These are phyloP conservation scores for Warburgia ugandensis DNA, from an alignment of 164 flowering plant genomes.

Conservation along the genomic window DNA sequence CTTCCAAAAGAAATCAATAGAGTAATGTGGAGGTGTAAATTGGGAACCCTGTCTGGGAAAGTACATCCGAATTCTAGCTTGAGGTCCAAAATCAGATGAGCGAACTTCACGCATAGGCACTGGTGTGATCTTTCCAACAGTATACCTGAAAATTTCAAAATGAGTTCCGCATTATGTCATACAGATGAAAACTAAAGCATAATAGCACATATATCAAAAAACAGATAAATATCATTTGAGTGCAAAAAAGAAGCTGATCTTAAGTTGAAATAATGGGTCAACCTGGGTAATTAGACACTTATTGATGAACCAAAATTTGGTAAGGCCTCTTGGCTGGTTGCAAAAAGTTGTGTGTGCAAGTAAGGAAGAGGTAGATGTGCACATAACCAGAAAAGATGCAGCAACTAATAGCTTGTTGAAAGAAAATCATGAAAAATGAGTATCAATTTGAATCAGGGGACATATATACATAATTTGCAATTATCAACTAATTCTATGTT, in stretches of 20 bases:
- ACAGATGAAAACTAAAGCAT: not conserved
- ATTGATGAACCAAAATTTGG: not conserved
- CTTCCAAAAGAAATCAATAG: constrained; percentile 83
- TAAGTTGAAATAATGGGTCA: not conserved
- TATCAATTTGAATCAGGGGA: no score
- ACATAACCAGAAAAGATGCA: not conserved
- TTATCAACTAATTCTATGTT: no score
- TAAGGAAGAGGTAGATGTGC: not conserved
- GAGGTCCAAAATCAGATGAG: constrained; percentile 84
- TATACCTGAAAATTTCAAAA: constrained; percentile 58
- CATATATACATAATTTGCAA: no score
- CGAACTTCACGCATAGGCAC: constrained; percentile 93
- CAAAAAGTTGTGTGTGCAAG: not conserved
- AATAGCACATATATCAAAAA: no score
- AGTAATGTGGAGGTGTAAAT: constrained; percentile 81
- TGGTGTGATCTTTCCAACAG: constrained; percentile 96
- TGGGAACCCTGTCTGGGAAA: constrained; percentile 84
- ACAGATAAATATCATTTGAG: not conserved
- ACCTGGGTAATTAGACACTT: not conserved
- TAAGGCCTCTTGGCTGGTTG: not conserved
- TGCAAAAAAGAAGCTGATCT: not conserved
- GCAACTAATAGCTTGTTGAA: not conserved
- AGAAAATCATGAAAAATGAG: not conserved
- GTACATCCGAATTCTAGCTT: constrained; percentile 81
- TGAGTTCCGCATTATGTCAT: constrained; percentile 2